A percentile compares a stretch with the other conserved stretches of the same genome.
These are phyloP conservation scores for Fusarium vanettenii DNA, from an alignment of 2,329 filamentous ascomycete genomes.

Conservation along the genomic window DNA sequence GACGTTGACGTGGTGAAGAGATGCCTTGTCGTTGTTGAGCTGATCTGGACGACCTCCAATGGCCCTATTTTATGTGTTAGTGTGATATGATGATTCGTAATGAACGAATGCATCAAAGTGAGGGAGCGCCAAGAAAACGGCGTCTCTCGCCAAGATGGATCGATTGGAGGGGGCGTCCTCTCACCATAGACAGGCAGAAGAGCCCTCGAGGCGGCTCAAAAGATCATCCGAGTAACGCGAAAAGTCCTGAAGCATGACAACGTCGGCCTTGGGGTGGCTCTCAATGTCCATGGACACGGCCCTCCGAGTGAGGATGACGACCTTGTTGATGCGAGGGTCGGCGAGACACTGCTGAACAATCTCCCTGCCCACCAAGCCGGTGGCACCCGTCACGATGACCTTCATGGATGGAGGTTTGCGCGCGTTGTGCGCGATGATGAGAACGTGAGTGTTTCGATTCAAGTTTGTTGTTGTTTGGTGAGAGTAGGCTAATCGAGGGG, in stretches of 20 bases:
- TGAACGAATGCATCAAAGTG: background rate
- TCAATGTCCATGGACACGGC: conserved; percentile 56
- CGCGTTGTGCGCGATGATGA: no score
- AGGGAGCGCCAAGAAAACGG: background rate
- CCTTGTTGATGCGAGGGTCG: conserved; percentile 61
- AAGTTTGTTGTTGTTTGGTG: background rate
- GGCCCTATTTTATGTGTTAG: conserved; percentile 46
- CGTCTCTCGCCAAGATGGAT: background rate
- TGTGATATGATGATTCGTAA: background rate
- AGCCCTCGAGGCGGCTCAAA: conserved; percentile 56
- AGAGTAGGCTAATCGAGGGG: background rate
- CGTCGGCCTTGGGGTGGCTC: conserved; percentile 60
- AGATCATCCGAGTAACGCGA: conserved; percentile 57
- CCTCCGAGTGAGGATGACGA: conserved; percentile 63
- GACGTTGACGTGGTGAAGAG: conserved; percentile 63
- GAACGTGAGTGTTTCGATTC: background rate
- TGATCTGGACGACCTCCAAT: conserved; percentile 58
- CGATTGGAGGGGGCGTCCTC: conserved; percentile 37
- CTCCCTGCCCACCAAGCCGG: conserved; percentile 67
- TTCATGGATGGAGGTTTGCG: no score
- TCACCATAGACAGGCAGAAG: conserved; percentile 74
- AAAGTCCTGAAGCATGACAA: conserved; percentile 65
- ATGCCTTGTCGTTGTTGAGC: conserved; percentile 59
- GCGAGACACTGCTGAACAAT: conserved; percentile 63
- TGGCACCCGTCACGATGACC: conserved; percentile 68